Evolutionary conservation across 169 alveolate genomes (phyloP), one percentile per base, ranked within the genome.

Genomic region (Cryptosporidium bovis): DNA sequence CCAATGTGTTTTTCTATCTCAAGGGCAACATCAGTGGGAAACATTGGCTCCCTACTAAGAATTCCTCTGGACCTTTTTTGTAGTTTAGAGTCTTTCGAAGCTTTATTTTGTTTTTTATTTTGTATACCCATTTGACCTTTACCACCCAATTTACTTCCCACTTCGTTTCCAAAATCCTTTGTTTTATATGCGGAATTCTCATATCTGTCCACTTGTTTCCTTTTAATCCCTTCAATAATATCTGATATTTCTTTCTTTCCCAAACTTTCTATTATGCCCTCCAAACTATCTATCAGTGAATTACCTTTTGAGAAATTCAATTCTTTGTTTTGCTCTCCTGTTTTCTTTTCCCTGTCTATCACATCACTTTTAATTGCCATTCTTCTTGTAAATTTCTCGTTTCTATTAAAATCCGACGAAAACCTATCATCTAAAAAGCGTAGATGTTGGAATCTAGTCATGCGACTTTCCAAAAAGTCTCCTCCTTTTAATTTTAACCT

Each of bases 31-130:
- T 66, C 82, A 6, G 64, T 46, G 15, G 82, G 82, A 10, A 48
- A 44, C 16, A 44, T 55, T 46, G 82, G 64, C 7, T 66, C 64
- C 24, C 46, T 48, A 2, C 40, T 60, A 13, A 66, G 64, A 20
- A 31, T 62, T 20, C 82, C 82, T 66, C 24, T 66, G 33, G 82
- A 66, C 65, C 82, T 66, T 34, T 46, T 20, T 18, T 13, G 24
- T 2, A n/a, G 46, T 24, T 20, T 50, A 40, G 12, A 46, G 24
- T 6, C n/a, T 27, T 66, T 50, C 8, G 7, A 46, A 8, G 4
- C n/a, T 13, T 20, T 7, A 8, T 44, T 66, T 48, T 24, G 82
- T 16, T 50, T 66, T 18, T 6, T 13, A 31, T 10, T 53, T n/a
- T n/a, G 44, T 65, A 18, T 20, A 2, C n/a, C 18, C 2, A 18